Percentiles rank a stretch among this genome's conserved stretches.
Evolutionary conservation across 2,329 filamentous ascomycete genomes (phyloP).

Genomic region (Alternaria hordeiaustralica): DNA sequence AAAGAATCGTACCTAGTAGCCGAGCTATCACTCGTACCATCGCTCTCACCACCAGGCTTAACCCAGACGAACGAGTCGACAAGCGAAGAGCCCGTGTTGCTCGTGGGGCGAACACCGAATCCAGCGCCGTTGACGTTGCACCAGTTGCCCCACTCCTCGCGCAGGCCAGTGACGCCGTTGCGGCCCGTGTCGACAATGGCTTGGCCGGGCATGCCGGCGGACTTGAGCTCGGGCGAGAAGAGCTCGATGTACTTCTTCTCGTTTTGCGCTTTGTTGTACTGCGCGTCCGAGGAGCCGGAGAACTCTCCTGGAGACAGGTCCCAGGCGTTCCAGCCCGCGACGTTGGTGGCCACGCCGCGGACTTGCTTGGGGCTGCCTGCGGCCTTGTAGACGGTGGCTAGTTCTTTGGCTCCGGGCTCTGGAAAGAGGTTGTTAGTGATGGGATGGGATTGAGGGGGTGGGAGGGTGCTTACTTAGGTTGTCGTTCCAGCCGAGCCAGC

Average conservation of each 20-base stretch:
- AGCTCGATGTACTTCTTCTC: constrained; percentile 62
- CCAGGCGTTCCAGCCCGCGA: constrained; percentile 66
- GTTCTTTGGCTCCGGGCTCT: constrained; percentile 59
- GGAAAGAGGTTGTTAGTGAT: background rate
- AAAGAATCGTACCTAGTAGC: constrained; percentile 62
- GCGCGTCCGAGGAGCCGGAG: constrained; percentile 41
- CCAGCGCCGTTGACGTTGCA: constrained; percentile 71
- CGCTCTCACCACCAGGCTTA: constrained; percentile 68
- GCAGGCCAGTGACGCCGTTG: constrained; percentile 58
- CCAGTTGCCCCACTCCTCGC: constrained; percentile 69
- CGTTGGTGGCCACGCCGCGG: constrained; percentile 63
- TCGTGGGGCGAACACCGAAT: constrained; percentile 66
- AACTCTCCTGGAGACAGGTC: constrained; percentile 51
- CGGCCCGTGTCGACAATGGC: constrained; percentile 66
- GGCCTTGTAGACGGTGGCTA: constrained; percentile 56
- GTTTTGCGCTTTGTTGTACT: constrained; percentile 56
- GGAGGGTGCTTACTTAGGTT: constrained; percentile 55
- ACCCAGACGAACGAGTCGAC: constrained; percentile 74
- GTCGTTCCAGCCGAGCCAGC: constrained; percentile 70
- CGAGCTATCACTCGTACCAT: constrained; percentile 53
- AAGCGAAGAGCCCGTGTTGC: constrained; percentile 64
- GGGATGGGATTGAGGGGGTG: background rate
- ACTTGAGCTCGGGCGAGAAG: constrained; percentile 57
- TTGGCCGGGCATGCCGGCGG: constrained; percentile 59
- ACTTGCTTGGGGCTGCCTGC: constrained; percentile 57